A percentile compares a stretch with the other conserved stretches of the same genome.
phyloP scores from a whole-genome alignment of 169 alveolate species.

The Plasmodium relictum region DNA sequence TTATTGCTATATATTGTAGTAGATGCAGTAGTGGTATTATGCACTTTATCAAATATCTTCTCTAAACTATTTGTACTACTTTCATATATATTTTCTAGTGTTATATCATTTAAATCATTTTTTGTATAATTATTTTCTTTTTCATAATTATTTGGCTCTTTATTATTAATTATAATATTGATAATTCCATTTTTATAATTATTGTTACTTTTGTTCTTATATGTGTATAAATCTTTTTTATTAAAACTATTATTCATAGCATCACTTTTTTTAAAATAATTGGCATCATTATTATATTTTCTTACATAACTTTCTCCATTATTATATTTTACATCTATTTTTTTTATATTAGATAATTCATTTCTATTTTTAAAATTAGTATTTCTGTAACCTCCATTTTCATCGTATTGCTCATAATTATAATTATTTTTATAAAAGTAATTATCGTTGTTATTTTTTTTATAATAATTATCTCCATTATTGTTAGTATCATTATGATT shows the following conservation, averaged over 20 bases:
- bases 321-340: conserved; percentile 3
- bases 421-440: conserved; percentile 3
- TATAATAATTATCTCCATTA: neutral
- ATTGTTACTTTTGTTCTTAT: neutral
- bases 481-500: neutral
- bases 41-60: neutral
- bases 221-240: conserved; percentile 9
- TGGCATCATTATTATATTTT: conserved; percentile 7
- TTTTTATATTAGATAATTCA: conserved; percentile 7
- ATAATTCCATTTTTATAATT: conserved; percentile 14
- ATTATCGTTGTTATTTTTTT: neutral
- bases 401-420: neutral
- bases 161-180: neutral
- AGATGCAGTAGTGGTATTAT: neutral
- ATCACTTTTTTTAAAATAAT: conserved; percentile 40
- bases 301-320: conserved; percentile 5
- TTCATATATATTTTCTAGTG: neutral
- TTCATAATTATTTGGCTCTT: conserved; percentile 4
- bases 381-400: conserved; percentile 21
- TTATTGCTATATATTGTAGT: no score
- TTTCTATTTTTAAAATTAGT: conserved; percentile 19
- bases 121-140: neutral
- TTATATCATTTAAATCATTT: neutral
- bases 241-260: conserved; percentile 6
- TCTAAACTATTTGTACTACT: neutral